Evolutionary conservation across 2,329 filamentous ascomycete species (phyloP), one percentile per base, ranked within the genome.

Genomic region (Xylariaceae sp.): DNA sequence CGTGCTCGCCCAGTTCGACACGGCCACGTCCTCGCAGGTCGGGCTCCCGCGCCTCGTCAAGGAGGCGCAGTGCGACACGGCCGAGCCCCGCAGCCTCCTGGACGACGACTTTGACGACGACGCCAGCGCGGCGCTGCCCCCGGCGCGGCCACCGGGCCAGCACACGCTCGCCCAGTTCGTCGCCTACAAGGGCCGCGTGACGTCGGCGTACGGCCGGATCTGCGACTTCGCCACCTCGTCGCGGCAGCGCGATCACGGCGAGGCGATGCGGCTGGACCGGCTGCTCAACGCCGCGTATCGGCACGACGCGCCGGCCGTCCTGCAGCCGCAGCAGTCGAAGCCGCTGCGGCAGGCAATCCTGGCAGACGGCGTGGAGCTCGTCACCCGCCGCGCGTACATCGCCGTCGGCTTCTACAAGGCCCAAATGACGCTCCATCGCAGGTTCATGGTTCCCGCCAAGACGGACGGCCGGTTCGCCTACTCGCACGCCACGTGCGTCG

Each of bases 361-460:
- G 16, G 60, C 68, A 5, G 63, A 72, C 39, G 70, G 66, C 25
- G 48, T 76, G 15, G 63, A 72, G 13, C 49, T 75, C 4, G 52
- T 71, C 5, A n/a, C n/a, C n/a, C n/a, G n/a, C n/a, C n/a, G n/a
- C n/a, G n/a, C n/a, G n/a, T n/a, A n/a, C n/a, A n/a, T n/a, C n/a
- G n/a, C n/a, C n/a, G n/a, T n/a, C n/a, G n/a, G n/a, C n/a, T 70
- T 68, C 44, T 63, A 67, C 29, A 72, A 72, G 44, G 56, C 65
- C 7, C 63, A 64, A 31, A 63, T 68, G 19, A 64, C 74, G 1
- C 48, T 77, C n/a, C 72, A 77, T 45, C 60, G 72, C 12, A 64
- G 63, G 18, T 73, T 67, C 42, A 60, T 77, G 41, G 53, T 33
- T 1, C 28, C 60, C 12, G 43, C 39, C 1, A 44, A 47, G 48